A percentile compares a stretch with the other conserved stretches of the same genome.
These are phyloP conservation scores for Cavenderia fasciculata DNA, from an alignment of 78 protist species.

Conservation along the genomic window DNA sequence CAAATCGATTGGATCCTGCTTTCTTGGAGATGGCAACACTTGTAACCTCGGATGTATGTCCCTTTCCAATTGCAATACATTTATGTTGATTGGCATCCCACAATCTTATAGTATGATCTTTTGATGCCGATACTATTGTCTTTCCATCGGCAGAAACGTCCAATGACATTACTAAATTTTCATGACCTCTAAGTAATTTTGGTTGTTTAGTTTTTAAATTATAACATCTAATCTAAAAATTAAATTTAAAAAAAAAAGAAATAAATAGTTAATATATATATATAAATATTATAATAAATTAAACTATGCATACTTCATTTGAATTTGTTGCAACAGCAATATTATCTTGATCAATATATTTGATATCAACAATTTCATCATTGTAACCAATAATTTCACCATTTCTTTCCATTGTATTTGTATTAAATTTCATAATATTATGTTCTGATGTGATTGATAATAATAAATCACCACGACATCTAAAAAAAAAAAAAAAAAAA, in stretches of 20 bases:
- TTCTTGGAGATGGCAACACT: constrained; percentile 62
- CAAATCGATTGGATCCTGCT: not conserved
- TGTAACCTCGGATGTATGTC: constrained; percentile 86
- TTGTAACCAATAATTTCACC: constrained; percentile 85
- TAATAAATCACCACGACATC: constrained; percentile 30
- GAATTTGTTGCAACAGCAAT: constrained; percentile 84
- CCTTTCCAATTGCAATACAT: constrained; percentile 48
- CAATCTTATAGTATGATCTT: constrained; percentile 81
- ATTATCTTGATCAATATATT: constrained; percentile 5
- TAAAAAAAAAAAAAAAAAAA: not conserved
- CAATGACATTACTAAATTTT: constrained; percentile 81
- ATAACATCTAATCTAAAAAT: constrained; percentile 42
- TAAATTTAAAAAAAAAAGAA: not conserved
- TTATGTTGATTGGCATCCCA: constrained; percentile 70
- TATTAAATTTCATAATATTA: constrained; percentile 62
- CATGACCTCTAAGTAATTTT: constrained; percentile 82
- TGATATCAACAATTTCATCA: constrained; percentile 87
- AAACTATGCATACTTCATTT: constrained; percentile 7
- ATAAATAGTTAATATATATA: not conserved
- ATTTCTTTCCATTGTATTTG: constrained; percentile 12
- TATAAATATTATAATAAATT: not conserved
- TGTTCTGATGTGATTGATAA: constrained; percentile 80
- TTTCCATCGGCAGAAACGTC: constrained; percentile 76
- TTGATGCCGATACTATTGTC: constrained; percentile 73
- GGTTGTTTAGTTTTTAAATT: constrained; percentile 57